A percentile compares a stretch with the other conserved stretches of the same genome.
Conservation (phyloP, 2,329 filamentous ascomycete genomes). For the Cladophialophora immunda region DNA sequence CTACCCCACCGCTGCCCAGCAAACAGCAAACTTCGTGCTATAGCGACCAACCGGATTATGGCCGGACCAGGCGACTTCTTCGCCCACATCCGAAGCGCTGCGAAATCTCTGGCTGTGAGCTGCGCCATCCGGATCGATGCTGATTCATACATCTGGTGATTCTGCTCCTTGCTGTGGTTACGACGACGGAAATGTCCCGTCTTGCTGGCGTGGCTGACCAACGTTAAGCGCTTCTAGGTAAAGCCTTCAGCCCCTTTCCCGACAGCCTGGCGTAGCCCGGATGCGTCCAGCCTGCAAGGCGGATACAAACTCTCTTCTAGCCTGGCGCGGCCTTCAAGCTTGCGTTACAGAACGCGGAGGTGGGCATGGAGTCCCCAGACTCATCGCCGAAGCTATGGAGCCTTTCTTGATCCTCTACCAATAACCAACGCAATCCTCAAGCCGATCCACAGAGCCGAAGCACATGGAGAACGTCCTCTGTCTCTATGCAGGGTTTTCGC, state of each 20-base stretch:
- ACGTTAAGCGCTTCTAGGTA: background rate
- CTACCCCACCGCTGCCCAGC: background rate
- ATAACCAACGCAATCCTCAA: background rate
- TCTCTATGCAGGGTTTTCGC: background rate
- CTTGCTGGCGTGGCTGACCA: background rate
- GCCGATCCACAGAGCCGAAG: background rate
- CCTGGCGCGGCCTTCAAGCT: background rate
- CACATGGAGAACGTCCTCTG: background rate
- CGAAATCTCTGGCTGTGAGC: background rate
- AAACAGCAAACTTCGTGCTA: background rate
- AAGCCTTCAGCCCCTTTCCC: background rate
- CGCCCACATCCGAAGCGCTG: constrained; percentile 1
- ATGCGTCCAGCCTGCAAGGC: background rate
- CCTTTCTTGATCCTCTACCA: background rate
- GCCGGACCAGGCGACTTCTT: background rate
- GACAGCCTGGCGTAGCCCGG: background rate
- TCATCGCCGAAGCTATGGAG: background rate
- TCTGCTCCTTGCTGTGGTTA: background rate
- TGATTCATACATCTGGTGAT: background rate
- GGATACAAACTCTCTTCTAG: background rate
- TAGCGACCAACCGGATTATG: background rate
- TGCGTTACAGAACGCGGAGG: background rate
- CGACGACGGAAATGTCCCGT: background rate
- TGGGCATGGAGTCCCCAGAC: background rate
- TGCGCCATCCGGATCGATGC: background rate